Evolutionary conservation across 1,284 basidiomycete species (phyloP).

Genomic region (Melampsora larici-populina): DNA sequence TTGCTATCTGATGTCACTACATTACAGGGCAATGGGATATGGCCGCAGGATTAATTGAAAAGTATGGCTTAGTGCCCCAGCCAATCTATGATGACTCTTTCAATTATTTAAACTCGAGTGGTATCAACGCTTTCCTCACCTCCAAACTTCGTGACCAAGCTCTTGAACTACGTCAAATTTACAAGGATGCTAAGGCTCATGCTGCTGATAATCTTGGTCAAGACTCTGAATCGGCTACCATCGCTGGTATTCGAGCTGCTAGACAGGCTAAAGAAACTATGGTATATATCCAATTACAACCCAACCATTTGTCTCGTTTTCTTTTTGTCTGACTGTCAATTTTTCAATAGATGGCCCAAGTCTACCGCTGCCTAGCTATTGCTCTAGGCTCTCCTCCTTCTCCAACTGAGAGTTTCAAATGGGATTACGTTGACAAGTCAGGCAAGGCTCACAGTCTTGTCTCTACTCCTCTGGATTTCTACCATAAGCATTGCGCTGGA

Average conservation of each 20-base stretch:
- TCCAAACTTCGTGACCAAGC: conserved; percentile 86
- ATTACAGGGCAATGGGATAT: conserved; percentile 63
- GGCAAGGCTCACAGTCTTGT: conserved; percentile 70
- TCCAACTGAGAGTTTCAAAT: conserved; percentile 68
- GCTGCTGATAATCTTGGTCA: conserved; percentile 36
- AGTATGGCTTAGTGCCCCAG: conserved; percentile 74
- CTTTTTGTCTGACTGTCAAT: no score
- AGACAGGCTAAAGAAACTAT: conserved; percentile 45
- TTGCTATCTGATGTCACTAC: no score
- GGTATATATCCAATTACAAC: conserved; percentile 47
- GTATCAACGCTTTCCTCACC: conserved; percentile 75
- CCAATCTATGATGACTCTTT: conserved; percentile 79
- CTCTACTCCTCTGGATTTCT: conserved; percentile 73
- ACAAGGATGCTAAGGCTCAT: conserved; percentile 58
- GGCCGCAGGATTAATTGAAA: conserved; percentile 79
- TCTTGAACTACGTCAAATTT: conserved; percentile 67
- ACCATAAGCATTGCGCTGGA: conserved; percentile 49
- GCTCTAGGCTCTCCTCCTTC: conserved; percentile 77
- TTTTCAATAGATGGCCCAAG: conserved; percentile 45
- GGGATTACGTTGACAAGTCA: conserved; percentile 75
- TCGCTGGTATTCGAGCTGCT: not conserved
- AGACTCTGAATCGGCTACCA: not conserved
- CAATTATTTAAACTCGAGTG: conserved; percentile 70
- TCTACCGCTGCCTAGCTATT: conserved; percentile 82
- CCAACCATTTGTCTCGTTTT: conserved; percentile 66